These are phyloP conservation scores for Sequoiadendron giganteum DNA, from an alignment of 75 land plant genomes.

Conservation along the genomic window DNA sequence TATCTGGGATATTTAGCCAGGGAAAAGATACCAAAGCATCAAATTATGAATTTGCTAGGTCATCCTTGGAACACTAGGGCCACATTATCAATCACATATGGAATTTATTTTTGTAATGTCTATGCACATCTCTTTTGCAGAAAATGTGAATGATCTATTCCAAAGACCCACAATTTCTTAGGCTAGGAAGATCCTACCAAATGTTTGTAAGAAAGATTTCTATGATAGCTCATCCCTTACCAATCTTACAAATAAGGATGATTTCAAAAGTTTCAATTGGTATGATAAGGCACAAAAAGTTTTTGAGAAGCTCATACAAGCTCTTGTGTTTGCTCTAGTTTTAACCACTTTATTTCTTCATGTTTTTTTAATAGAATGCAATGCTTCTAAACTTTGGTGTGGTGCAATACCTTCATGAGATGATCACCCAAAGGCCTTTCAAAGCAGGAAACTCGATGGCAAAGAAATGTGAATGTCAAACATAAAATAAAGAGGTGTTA, in stretches of 20 bases:
- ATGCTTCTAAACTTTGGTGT: not conserved
- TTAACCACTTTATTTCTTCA: not conserved
- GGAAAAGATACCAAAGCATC: no score
- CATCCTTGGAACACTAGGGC: no score
- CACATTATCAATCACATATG: no score
- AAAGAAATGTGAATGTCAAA: not conserved
- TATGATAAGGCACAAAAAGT: not conserved
- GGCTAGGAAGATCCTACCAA: not conserved
- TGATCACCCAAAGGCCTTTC: not conserved
- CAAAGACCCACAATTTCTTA: not conserved
- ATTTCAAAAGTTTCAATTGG: not conserved
- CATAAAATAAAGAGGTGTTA: no score
- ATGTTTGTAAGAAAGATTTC: not conserved
- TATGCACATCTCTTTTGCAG: no score
- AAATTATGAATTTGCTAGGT: no score
- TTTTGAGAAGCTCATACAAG: not conserved
- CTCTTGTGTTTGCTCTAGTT: not conserved
- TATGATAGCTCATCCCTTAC: no score
- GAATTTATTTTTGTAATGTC: no score
- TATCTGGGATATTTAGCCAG: no score
- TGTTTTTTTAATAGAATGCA: not conserved
- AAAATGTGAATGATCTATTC: not conserved
- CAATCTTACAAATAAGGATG: no score
- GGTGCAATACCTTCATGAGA: not conserved
- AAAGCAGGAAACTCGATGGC: not conserved